Conservation (phyloP, 2,329 filamentous ascomycete genomes). For the Paracorniculantispora psalliotae region DNA sequence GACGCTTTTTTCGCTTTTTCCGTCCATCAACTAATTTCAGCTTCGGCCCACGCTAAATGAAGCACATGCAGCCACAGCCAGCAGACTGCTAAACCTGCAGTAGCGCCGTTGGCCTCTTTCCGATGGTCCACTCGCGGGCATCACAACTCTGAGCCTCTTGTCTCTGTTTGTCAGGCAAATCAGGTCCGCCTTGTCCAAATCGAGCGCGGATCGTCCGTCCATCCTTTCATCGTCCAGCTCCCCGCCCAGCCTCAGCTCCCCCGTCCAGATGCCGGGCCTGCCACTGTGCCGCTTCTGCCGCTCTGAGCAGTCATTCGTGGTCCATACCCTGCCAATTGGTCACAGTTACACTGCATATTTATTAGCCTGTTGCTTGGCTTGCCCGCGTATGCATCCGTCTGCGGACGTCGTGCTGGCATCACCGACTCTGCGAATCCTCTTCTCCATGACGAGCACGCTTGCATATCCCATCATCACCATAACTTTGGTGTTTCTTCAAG, state of each 20-base stretch:
- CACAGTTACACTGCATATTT: no score
- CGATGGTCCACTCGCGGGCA: neutral
- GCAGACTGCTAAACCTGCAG: slow-evolving; percentile 2
- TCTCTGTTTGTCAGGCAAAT: neutral
- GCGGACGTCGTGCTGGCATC: no score
- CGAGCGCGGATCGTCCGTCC: neutral
- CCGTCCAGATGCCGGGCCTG: neutral
- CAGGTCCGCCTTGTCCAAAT: neutral
- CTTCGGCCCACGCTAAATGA: neutral
- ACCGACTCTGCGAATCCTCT: no score
- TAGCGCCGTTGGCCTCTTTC: neutral
- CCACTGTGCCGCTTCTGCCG: no score
- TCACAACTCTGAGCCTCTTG: neutral
- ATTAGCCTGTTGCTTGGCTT: no score
- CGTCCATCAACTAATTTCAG: neutral
- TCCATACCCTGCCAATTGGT: no score
- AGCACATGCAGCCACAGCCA: neutral
- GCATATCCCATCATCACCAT: neutral
- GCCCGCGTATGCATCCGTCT: no score
- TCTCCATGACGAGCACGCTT: no score
- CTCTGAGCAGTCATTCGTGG: no score
- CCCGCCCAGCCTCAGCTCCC: no score
- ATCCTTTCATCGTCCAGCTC: neutral
- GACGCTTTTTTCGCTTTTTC: no score
- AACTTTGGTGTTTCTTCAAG: neutral